Conservation (phyloP, 129 eudicot genomes). For the Sambucus nigra region DNA sequence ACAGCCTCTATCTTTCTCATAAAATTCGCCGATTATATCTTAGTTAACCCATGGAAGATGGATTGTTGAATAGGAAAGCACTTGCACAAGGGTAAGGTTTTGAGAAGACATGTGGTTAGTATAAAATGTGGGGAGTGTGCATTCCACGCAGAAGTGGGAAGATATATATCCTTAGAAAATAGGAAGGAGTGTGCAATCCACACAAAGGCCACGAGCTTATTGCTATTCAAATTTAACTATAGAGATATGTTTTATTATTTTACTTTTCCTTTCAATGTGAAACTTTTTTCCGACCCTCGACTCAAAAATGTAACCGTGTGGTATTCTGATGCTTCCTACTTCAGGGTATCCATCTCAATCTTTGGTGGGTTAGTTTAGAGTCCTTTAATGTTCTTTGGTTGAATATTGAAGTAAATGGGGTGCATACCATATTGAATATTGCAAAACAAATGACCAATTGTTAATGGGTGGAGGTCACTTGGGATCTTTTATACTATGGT, state of each 20-base stretch:
- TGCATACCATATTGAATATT: no score
- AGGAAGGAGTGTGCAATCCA: no score
- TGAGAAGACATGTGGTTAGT: no score
- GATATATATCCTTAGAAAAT: background rate
- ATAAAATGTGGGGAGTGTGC: no score
- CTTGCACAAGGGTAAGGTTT: background rate
- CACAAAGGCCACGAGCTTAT: conserved; percentile 12
- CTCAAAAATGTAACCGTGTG: background rate
- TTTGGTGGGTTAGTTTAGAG: background rate
- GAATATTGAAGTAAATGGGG: background rate
- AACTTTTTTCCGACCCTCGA: background rate
- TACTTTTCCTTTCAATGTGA: background rate
- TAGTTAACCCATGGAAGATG: background rate
- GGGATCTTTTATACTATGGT: no score
- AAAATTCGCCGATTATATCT: no score
- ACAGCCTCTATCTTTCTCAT: no score
- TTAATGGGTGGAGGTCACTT: no score
- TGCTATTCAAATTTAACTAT: background rate
- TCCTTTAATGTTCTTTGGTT: background rate
- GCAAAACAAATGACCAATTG: no score
- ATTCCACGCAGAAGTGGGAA: no score
- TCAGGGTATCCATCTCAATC: background rate
- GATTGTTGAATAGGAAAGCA: conserved; percentile 13
- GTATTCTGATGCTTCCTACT: background rate
- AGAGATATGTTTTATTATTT: background rate